phyloP scores from a whole-genome alignment of 352 stramenopile genomes.

The Thalassiosira oceanica region DNA sequence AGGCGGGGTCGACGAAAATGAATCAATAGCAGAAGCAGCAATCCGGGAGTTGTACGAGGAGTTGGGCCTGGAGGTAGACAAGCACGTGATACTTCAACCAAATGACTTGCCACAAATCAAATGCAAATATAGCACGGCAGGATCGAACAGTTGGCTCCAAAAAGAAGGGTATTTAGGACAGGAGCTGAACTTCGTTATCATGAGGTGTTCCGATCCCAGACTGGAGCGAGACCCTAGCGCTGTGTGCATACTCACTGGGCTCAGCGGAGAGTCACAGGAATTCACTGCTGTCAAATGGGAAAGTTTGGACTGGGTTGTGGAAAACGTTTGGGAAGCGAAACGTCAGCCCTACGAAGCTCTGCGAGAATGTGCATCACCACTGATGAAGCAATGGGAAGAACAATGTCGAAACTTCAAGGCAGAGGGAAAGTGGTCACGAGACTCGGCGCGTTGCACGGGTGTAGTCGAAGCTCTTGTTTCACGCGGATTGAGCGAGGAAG shows the following conservation, averaged over 20 bases:
- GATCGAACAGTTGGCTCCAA: conserved; percentile 52
- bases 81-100: conserved; percentile 47
- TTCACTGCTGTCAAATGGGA: conserved; percentile 51
- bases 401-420: conserved; percentile 27
- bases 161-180: conserved; percentile 46
- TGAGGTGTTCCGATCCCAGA: conserved; percentile 41
- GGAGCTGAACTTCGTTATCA: conserved; percentile 56
- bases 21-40: conserved; percentile 49
- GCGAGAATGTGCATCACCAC: conserved; percentile 2
- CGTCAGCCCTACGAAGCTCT: conserved; percentile 35
- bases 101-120: no score
- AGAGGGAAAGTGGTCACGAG: conserved; percentile 43
- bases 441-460: conserved; percentile 16
- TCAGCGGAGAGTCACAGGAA: conserved; percentile 47
- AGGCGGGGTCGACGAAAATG: conserved; percentile 50
- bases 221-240: conserved; percentile 39
- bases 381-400: conserved; percentile 41
- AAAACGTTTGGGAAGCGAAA: conserved; percentile 55
- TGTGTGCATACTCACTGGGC: conserved; percentile 39
- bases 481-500: conserved; percentile 31
- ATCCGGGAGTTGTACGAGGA: conserved; percentile 57
- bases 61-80: conserved; percentile 29
- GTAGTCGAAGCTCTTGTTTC: conserved; percentile 37
- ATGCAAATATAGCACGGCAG: conserved; percentile 42
- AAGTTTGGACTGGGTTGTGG: conserved; percentile 37